Base-by-base conservation (phyloP, 768 basidiomycete genomes). In the Daedaleopsis sinensis region DNA sequence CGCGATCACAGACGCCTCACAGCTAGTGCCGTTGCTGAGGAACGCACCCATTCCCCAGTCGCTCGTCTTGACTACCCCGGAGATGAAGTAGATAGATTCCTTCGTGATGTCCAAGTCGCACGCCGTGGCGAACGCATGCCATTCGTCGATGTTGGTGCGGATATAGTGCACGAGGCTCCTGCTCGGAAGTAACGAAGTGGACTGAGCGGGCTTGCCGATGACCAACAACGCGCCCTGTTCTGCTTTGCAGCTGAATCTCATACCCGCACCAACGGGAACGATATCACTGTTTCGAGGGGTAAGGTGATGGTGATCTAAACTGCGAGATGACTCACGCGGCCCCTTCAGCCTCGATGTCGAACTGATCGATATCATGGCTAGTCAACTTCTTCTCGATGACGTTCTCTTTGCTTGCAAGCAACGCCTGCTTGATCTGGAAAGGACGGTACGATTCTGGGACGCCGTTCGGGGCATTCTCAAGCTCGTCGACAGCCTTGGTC, bases 191-290 rank as follows among this genome's bases (percentile, higher is more conserved):
- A 65, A 42, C 16, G 36, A 5, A 3, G 42, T 23, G 10, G 57
- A 50, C 21, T 62, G 56, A 10, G 59, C 65, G 9, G 36, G 27
- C 15, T 53, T 24, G 19, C 59, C 9, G 47, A 49, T 35, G 62
- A 57, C 42, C 9, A 68, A 42, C n/a, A 69, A 47, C 1, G 65
- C 70, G 43, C 70, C 70, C 24, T 65, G 59, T 5, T 63, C 56
- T 8, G 47, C 59, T 12, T 39, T 16, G 58, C 67, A 71, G 5
- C 58, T 24, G 55, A 64, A 66, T 15, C 43, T 50, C 19, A 65
- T 53, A 0, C 59, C 63, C 2, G 46, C 59, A 3, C 63, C 65
- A 10, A 46, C 57, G 5, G 56, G 56, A 1, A 53, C 63, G 42
- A 57, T n/a, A 5, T 44, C 46, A 16, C 37, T 50, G 32, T 43